Evolutionary conservation across 2,329 filamentous ascomycete species (phyloP), one percentile per base, ranked within the genome.

Genomic region (Ophiosphaerella narmari): DNA sequence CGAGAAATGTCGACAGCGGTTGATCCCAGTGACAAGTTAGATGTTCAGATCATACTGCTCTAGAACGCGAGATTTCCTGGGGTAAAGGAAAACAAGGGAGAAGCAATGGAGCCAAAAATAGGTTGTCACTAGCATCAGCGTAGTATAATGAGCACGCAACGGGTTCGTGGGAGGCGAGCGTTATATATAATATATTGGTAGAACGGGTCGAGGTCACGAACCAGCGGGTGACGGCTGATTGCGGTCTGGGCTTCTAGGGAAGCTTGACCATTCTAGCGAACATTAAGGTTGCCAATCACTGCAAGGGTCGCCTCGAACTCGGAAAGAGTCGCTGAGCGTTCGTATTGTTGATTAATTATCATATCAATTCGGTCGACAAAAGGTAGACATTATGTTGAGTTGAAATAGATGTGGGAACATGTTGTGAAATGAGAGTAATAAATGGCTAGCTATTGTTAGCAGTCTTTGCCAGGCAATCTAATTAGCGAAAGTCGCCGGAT

Each of bases 111-210:
- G 12, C 59, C 55, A 67, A 65, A 62, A 67, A 66, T 67, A 68
- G 66, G 37, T 56, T 33, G n/a, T 34, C 36, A 50, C 29, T 26
- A 48, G 46, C 43, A 41, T 43, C 36, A 14, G 29, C 46, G 51
- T 55, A 59, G 55, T 54, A 50, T 57, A 54, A 63, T 55, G 45
- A 42, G 46, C 53, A 51, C 44, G 48, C 23, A 37, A 40, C 31
- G 42, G 36, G 41, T 39, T 54, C 24, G 37, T 49, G 47, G 55
- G 47, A 55, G 56, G 52, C 50, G 50, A 47, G 39, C 23, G 41
- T 61, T 60, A 48, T 67, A 68, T 70, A 67, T 63, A 62, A 62
- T 68, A 70, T 39, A 70, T 70, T 70, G 62, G 39, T 60, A 64
- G 57, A 58, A 50, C 47, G 37, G 62, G 64, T 62, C 64, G 63